Percentiles rank a stretch among this genome's conserved stretches.
Evolutionary conservation across 345 rosid species (phyloP).

Genomic region (Eutrema yunnanense): DNA sequence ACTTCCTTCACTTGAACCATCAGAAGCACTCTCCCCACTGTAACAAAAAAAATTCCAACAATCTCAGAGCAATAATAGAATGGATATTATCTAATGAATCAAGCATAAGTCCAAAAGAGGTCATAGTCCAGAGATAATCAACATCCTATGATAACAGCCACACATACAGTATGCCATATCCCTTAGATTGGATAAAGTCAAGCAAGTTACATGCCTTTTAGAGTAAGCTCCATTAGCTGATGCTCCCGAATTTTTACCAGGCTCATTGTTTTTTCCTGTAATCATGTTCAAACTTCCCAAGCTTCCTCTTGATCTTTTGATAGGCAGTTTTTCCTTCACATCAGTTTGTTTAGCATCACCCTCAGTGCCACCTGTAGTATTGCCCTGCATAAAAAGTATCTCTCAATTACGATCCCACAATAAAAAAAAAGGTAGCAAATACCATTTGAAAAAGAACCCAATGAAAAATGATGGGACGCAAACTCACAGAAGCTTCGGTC

Average conservation of each 20-base stretch:
- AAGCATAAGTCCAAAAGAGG: constrained; percentile 4
- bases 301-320: constrained; percentile 97
- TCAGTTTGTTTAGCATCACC: constrained; percentile 76
- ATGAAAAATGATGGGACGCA: not conserved
- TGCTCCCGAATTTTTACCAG: constrained; percentile 60
- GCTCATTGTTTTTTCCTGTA: constrained; percentile 72
- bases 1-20: constrained; percentile 97
- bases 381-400: constrained; percentile 47
- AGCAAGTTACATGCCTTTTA: constrained; percentile 56
- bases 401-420: constrained; percentile 13
- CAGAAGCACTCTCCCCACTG: constrained; percentile 91
- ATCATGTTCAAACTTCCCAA: constrained; percentile 94
- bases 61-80: constrained; percentile 22
- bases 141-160: not conserved
- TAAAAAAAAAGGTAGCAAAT: not conserved
- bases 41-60: constrained; percentile 14
- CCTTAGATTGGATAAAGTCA: not conserved
- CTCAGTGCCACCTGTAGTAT: constrained; percentile 64
- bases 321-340: constrained; percentile 87
- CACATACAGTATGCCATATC: not conserved
- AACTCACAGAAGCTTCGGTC: constrained; percentile 72
- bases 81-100: not conserved
- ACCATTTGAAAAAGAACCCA: constrained; percentile 10
- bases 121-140: not conserved
- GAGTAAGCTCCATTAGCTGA: constrained; percentile 83